A percentile compares a stretch with the other conserved stretches of the same genome.
These are phyloP conservation scores for Pulicaria dysenterica DNA, from an alignment of 129 eudicot species.

Conservation along the genomic window DNA sequence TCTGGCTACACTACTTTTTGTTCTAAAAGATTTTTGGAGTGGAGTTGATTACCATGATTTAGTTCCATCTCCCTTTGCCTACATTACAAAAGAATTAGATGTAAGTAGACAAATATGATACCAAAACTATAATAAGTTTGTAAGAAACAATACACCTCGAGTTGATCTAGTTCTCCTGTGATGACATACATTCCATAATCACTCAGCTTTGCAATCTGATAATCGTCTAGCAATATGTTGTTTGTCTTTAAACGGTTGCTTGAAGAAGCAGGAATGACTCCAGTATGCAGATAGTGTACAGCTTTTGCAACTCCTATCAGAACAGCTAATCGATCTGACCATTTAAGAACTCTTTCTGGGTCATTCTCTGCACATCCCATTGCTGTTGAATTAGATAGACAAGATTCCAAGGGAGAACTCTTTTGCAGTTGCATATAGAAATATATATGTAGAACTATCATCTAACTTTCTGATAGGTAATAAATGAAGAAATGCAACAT, in stretches of 20 bases:
- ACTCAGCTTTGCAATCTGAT: constrained; percentile 76
- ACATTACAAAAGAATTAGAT: constrained; percentile 22
- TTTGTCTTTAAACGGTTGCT: constrained; percentile 65
- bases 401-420: neutral
- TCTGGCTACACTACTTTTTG: too few relatives aligned
- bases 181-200: constrained; percentile 86
- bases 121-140: constrained; percentile 20
- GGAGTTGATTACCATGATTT: constrained; percentile 58
- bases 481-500: neutral
- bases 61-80: constrained; percentile 68
- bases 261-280: constrained; percentile 70
- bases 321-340: constrained; percentile 82
- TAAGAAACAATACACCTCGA: constrained; percentile 40
- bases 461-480: too few relatives aligned
- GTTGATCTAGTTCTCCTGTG: constrained; percentile 65
- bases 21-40: neutral
- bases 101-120: constrained; percentile 24
- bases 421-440: too few relatives aligned
- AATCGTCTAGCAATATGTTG: constrained; percentile 74
- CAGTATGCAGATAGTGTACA: constrained; percentile 78
- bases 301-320: constrained; percentile 85
- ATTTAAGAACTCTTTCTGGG: constrained; percentile 60
- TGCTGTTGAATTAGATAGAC: neutral
- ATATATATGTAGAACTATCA: too few relatives aligned
- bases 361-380: constrained; percentile 45